Conservation (phyloP, 1,284 basidiomycete species). For the Cryptococcus deneoformans region DNA sequence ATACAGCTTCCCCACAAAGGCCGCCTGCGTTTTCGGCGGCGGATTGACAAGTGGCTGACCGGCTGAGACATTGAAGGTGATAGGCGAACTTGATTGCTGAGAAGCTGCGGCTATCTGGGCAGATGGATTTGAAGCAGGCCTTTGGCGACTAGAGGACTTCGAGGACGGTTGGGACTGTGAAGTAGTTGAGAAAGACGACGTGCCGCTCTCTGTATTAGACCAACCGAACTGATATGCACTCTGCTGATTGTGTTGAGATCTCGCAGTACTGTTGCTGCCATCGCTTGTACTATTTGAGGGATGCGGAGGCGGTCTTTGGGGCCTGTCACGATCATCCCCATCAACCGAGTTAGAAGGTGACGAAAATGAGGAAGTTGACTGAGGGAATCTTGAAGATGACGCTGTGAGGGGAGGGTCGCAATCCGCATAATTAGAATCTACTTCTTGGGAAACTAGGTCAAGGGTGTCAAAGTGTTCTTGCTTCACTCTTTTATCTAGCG, state of each 20-base stretch:
- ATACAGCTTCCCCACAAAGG: slow-evolving; percentile 50
- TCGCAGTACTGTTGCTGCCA: background rate
- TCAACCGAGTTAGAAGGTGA: slow-evolving; percentile 9
- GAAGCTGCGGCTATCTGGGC: slow-evolving; percentile 5
- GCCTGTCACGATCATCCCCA: slow-evolving; percentile 2
- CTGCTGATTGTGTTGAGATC: slow-evolving; percentile 1
- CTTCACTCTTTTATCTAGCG: slow-evolving; percentile 7
- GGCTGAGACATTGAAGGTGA: slow-evolving; percentile 24
- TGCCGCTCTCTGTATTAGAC: background rate
- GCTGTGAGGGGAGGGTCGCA: slow-evolving; percentile 10
- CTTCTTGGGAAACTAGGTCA: background rate
- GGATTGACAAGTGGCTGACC: slow-evolving; percentile 36
- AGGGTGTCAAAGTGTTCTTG: background rate
- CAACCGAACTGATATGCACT: slow-evolving; percentile 6
- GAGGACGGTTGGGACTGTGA: slow-evolving; percentile 1
- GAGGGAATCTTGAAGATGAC: slow-evolving; percentile 11
- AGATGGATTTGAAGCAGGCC: slow-evolving; percentile 1
- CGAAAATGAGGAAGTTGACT: slow-evolving; percentile 10
- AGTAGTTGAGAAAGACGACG: background rate
- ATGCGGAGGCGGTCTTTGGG: background rate
- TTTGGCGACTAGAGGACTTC: background rate
- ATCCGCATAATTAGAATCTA: slow-evolving; percentile 1
- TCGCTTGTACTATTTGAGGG: background rate
- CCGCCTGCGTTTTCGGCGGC: slow-evolving; percentile 45
- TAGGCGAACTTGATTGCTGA: slow-evolving; percentile 20